These are phyloP conservation scores for Hyaloscypha hepaticicola DNA, from an alignment of 495 filamentous ascomycete species.

Conservation along the genomic window DNA sequence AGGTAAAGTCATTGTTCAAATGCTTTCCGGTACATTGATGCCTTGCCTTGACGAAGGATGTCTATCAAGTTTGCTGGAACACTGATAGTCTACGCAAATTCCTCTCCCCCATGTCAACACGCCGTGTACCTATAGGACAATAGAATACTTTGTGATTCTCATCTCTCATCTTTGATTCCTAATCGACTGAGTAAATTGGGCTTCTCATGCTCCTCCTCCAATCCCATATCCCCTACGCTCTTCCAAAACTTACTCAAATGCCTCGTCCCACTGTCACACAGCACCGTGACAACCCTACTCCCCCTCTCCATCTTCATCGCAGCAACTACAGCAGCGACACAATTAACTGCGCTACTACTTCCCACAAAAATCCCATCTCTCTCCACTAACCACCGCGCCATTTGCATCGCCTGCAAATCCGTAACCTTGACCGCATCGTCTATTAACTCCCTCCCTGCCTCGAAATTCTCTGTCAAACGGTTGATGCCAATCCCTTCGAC, in stretches of 20 bases:
- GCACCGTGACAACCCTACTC: slow-evolving; percentile 81
- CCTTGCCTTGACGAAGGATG: no score
- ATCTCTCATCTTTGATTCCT: slow-evolving; percentile 18
- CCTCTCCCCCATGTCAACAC: background rate
- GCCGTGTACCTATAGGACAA: background rate
- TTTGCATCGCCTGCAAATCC: slow-evolving; percentile 87
- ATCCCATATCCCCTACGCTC: slow-evolving; percentile 68
- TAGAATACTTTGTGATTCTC: background rate
- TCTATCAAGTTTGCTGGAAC: no score
- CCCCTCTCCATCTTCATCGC: slow-evolving; percentile 65
- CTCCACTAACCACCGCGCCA: slow-evolving; percentile 95
- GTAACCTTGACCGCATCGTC: slow-evolving; percentile 88
- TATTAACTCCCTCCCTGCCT: slow-evolving; percentile 77
- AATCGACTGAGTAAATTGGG: slow-evolving; percentile 33
- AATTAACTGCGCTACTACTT: slow-evolving; percentile 94
- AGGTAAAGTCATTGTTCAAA: no score
- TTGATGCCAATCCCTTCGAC: slow-evolving; percentile 97
- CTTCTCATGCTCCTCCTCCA: slow-evolving; percentile 44
- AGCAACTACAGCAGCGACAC: slow-evolving; percentile 81
- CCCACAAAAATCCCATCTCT: slow-evolving; percentile 94
- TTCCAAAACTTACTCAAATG: slow-evolving; percentile 97
- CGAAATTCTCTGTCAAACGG: slow-evolving; percentile 86
- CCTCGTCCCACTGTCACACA: slow-evolving; percentile 88
- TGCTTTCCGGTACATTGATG: no score
- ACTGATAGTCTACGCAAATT: background rate